Conservation (phyloP, 2,329 filamentous ascomycete genomes). For the Rhexocercosporidium sp. region DNA sequence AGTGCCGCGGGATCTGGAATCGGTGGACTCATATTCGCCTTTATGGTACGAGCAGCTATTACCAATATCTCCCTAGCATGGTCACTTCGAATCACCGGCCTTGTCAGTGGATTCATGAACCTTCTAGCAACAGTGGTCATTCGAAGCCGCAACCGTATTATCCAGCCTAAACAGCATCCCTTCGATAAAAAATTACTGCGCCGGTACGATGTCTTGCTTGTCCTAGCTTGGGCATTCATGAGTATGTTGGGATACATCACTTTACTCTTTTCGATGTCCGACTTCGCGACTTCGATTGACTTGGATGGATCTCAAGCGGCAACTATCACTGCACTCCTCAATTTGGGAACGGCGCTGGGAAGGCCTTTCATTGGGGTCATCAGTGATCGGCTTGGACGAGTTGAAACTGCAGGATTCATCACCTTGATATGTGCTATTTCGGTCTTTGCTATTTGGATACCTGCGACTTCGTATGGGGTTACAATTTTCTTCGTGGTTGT, state of each 20-base stretch:
- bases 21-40: slow-evolving; percentile 57
- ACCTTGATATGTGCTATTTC: too few relatives aligned
- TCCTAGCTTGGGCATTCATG: slow-evolving; percentile 20
- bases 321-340: too few relatives aligned
- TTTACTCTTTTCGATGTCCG: slow-evolving; percentile 43
- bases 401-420: too few relatives aligned
- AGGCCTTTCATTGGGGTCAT: too few relatives aligned
- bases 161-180: slow-evolving; percentile 8
- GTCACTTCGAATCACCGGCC: slow-evolving; percentile 54
- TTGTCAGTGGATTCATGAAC: slow-evolving; percentile 26
- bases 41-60: slow-evolving; percentile 58
- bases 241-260: slow-evolving; percentile 27
- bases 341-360: too few relatives aligned
- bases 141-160: slow-evolving; percentile 23
- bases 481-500: too few relatives aligned
- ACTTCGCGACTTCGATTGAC: slow-evolving; percentile 51
- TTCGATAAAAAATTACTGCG: slow-evolving; percentile 6
- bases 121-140: slow-evolving; percentile 22
- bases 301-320: slow-evolving; percentile 30
- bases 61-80: slow-evolving; percentile 54
- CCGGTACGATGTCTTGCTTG: slow-evolving; percentile 10
- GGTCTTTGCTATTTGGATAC: too few relatives aligned
- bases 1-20: slow-evolving; percentile 58
- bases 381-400: too few relatives aligned
- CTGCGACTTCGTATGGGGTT: too few relatives aligned